These are phyloP conservation scores for Paramecium tetraurelia DNA, from an alignment of 73 alveolate genomes.

Conservation along the genomic window DNA sequence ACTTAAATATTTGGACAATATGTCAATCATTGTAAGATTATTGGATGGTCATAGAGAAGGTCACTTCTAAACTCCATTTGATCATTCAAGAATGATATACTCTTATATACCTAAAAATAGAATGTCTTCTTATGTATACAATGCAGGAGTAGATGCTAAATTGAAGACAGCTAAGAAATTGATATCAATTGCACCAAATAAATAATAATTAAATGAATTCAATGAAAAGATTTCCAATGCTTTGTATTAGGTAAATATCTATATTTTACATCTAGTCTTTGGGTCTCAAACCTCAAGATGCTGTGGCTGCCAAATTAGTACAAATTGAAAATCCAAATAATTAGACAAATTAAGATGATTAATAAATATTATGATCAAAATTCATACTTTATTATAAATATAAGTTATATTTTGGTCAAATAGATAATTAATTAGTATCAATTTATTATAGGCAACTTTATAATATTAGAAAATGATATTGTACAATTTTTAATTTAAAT, in stretches of 20 bases:
- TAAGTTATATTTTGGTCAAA: background rate
- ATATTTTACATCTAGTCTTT: background rate
- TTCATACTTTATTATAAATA: background rate
- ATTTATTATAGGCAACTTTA: background rate
- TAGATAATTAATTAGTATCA: background rate
- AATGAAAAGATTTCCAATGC: constrained; percentile 54
- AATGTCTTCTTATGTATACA: constrained; percentile 50
- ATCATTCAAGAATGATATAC: constrained; percentile 70
- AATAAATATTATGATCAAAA: background rate
- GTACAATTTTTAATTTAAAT: background rate
- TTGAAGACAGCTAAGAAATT: constrained; percentile 45
- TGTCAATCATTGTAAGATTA: constrained; percentile 77
- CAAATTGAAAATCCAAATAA: background rate
- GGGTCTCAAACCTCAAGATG: background rate
- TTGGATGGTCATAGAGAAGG: constrained; percentile 89
- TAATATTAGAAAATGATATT: background rate
- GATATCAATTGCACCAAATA: constrained; percentile 51
- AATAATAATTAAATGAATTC: constrained; percentile 54
- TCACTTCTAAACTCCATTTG: constrained; percentile 74
- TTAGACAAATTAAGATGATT: background rate
- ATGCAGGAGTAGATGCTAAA: constrained; percentile 63
- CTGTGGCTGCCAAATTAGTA: background rate
- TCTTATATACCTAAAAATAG: constrained; percentile 72
- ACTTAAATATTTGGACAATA: constrained; percentile 70
- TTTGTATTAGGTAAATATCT: background rate